Evolutionary conservation across 169 alveolate species (phyloP), one percentile per base, ranked within the genome.

Genomic region (Cryptosporidium sp.): DNA sequence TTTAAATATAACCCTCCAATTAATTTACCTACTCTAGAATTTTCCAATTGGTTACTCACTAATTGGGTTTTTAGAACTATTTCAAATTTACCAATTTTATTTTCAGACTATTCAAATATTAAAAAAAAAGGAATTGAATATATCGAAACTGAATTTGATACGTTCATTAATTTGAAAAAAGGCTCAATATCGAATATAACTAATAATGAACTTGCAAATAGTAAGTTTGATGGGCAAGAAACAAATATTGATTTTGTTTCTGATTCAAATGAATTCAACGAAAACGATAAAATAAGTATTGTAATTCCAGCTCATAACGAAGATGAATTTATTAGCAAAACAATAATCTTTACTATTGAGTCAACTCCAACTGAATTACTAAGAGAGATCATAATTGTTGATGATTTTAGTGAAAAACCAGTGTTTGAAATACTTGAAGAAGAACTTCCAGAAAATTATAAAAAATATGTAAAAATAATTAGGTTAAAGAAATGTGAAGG

Each of bases 281-380:
- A 80, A 80, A 51, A 42, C 35, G 89, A 80, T 51, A 48, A 9
- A 80, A 80, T 80, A 14, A 80, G 89, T 26, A 45, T 93, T 10
- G 93, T 93, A 72, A 72, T 93, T 69, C 93, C 93, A 29, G 95
- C 93, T 8, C 89, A 86, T 69, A 91, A 93, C 65, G 95, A 93
- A 70, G 93, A 93, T 21, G 69, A 93, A 87, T 65, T 29, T 56
- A 52, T 91, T 1, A 80, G 70, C 9, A 68, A 65, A 71, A 93
- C 94, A 56, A 68, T 91, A 58, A 65, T 62, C 21, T 91, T 92
- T 29, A 93, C 92, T 51, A 48, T 80, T 33, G 85, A 71, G 16
- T 69, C 75, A 58, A 91, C 93, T 8, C 94, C 95, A 33, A 18
- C 3, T 7, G 91, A 67, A 14, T 44, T 85, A 18, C 70, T 93